Percentiles rank a stretch among this genome's conserved stretches.
Conservation (phyloP, 2,329 filamentous ascomycete species). For the Colletotrichum euphorbiae region DNA sequence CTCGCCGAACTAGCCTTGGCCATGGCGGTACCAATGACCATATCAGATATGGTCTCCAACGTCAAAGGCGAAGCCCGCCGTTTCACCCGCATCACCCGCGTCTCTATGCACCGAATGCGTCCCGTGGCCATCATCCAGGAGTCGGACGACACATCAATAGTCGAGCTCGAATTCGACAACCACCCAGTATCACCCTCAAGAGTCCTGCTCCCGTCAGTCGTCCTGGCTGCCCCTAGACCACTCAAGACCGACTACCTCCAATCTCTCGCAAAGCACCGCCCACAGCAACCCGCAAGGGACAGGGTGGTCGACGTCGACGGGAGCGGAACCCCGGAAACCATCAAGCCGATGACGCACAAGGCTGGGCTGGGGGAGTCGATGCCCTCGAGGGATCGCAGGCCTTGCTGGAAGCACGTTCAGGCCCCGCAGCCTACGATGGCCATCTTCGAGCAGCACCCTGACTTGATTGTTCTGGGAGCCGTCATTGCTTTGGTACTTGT, state of each 20-base stretch:
- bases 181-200: constrained; percentile 28
- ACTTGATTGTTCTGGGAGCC: constrained; percentile 35
- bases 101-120: constrained; percentile 4
- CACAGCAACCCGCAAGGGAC: constrained; percentile 14
- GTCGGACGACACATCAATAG: neutral
- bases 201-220: constrained; percentile 29
- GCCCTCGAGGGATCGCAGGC: constrained; percentile 8
- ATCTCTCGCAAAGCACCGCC: constrained; percentile 13
- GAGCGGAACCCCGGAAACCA: constrained; percentile 30
- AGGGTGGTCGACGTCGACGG: constrained; percentile 37
- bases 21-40: constrained; percentile 32
- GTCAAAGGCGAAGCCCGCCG: constrained; percentile 22
- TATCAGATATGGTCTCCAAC: constrained; percentile 27
- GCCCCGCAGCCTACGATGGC: neutral
- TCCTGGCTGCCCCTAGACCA: constrained; percentile 28
- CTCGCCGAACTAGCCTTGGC: constrained; percentile 18
- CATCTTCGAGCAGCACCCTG: constrained; percentile 35
- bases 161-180: constrained; percentile 34
- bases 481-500: constrained; percentile 29
- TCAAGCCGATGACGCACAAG: constrained; percentile 29
- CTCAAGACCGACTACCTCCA: constrained; percentile 39
- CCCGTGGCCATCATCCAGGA: neutral
- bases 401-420: constrained; percentile 31
- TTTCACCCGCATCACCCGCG: constrained; percentile 15
- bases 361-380: constrained; percentile 22